phyloP scores from a whole-genome alignment of 148 eudicot species.

The Rhododendron williamsianum region DNA sequence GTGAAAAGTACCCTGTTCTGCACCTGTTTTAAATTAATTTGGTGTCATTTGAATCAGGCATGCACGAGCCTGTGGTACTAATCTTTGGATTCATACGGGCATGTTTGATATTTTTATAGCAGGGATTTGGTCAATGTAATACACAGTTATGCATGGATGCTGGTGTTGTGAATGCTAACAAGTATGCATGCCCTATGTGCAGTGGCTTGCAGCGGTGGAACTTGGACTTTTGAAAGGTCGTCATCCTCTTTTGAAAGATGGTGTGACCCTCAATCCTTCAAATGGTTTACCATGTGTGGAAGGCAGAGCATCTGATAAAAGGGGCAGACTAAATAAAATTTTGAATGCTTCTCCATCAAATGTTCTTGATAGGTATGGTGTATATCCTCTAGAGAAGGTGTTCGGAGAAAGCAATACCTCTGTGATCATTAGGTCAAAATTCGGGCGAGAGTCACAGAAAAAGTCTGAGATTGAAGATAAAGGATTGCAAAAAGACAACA shows the following conservation, averaged over 20 bases:
- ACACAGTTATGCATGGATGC: not conserved
- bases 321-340: slow-evolving; percentile 24
- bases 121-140: not conserved
- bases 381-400: slow-evolving; percentile 22
- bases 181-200: slow-evolving; percentile 22
- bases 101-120: not conserved
- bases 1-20: not conserved
- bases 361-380: slow-evolving; percentile 21
- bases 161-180: slow-evolving; percentile 8
- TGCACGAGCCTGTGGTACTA: not conserved
- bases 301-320: slow-evolving; percentile 31
- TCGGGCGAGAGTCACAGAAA: slow-evolving; percentile 17
- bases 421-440: slow-evolving; percentile 14
- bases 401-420: slow-evolving; percentile 25
- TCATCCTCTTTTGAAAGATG: slow-evolving; percentile 83
- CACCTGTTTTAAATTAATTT: not conserved
- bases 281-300: slow-evolving; percentile 47
- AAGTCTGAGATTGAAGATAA: slow-evolving; percentile 18
- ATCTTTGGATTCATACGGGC: not conserved
- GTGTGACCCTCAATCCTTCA: slow-evolving; percentile 67
- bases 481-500: slow-evolving; percentile 20
- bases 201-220: slow-evolving; percentile 98
- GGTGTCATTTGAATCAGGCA: not conserved
- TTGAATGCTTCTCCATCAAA: slow-evolving; percentile 24
- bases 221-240: slow-evolving; percentile 93